phyloP scores from a whole-genome alignment of 2,329 filamentous ascomycete species.

The Emmonsia crescens region DNA sequence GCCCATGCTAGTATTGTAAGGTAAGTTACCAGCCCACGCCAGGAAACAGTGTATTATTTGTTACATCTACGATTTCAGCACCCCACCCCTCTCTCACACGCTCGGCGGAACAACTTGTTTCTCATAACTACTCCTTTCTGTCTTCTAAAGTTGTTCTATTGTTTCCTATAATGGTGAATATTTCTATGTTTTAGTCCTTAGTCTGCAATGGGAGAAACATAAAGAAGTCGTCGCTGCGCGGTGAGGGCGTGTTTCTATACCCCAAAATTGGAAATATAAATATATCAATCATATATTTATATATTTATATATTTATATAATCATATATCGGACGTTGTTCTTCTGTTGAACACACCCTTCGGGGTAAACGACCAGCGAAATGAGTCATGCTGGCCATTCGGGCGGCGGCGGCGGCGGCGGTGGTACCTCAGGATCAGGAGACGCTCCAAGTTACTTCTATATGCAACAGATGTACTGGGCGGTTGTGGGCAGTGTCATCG shows the following conservation, averaged over 20 bases:
- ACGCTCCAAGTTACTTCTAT: slow-evolving; percentile 34
- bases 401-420: slow-evolving; percentile 13
- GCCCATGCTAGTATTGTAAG: too few species aligned
- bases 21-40: background rate
- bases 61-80: background rate
- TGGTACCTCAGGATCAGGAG: slow-evolving; percentile 26
- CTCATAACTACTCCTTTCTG: background rate
- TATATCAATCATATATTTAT: background rate
- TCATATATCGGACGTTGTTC: background rate
- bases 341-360: background rate
- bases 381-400: slow-evolving; percentile 8
- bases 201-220: background rate
- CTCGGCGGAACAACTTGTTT: background rate
- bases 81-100: background rate
- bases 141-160: background rate
- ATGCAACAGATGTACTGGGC: slow-evolving; percentile 46
- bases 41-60: background rate
- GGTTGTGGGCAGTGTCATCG: slow-evolving; percentile 34
- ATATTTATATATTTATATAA: background rate
- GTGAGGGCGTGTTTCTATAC: background rate
- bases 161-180: background rate
- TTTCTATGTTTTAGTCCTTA: background rate
- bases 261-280: background rate
- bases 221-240: background rate
- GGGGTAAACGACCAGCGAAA: background rate